These are phyloP conservation scores for Ceratocystis colombiana DNA, from an alignment of 2,329 filamentous ascomycete genomes.

Conservation along the genomic window DNA sequence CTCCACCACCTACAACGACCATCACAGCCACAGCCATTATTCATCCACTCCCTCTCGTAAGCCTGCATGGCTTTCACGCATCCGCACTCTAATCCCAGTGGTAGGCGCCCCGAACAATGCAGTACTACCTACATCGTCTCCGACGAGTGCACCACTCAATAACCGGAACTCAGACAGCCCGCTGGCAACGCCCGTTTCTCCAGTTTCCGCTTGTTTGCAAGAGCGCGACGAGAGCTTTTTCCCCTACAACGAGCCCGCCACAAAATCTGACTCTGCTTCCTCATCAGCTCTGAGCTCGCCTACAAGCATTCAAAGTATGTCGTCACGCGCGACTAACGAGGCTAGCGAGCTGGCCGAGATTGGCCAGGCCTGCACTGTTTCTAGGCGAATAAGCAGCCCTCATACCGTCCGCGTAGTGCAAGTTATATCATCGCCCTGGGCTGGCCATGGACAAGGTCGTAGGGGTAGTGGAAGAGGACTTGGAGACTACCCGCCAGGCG, in stretches of 20 bases:
- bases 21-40: not conserved
- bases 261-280: not conserved
- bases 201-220: not conserved
- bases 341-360: constrained; percentile 9
- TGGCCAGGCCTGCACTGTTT: constrained; percentile 16
- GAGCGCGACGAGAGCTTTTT: not conserved
- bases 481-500: not conserved
- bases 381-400: constrained; percentile 13
- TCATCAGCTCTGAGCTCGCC: constrained; percentile 12
- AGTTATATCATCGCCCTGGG: not conserved
- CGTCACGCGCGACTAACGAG: constrained; percentile 1
- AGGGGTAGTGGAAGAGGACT: not conserved
- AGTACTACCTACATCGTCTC: not conserved
- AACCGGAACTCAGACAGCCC: not conserved
- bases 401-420: constrained; percentile 18
- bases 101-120: not conserved
- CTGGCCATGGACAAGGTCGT: not conserved
- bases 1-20: not conserved
- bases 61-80: constrained; percentile 20
- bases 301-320: constrained; percentile 11
- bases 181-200: not conserved
- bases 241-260: not conserved
- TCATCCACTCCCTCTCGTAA: not conserved
- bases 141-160: not conserved
- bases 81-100: constrained; percentile 24